Base-by-base conservation (phyloP, 805 yeast genomes). In the Yarrowia hollandica region DNA sequence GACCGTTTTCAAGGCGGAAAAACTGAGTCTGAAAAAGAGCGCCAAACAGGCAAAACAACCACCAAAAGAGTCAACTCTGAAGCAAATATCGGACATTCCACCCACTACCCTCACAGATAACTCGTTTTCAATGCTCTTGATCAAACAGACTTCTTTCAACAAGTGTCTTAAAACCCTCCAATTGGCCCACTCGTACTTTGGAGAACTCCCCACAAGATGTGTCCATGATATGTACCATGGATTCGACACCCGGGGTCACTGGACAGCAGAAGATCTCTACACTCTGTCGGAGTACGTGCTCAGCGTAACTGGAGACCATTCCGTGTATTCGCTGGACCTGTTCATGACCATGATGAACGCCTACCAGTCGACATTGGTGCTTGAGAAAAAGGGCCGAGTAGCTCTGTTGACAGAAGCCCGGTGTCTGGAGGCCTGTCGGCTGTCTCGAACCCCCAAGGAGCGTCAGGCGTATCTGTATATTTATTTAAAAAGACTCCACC, bases 381-480 rank as follows among this genome's bases (percentile, higher is more conserved):
- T 44, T 5, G 52, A 44, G 1, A 3, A 5, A 3, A 11, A 26
- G 14, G 56, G 41, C 14, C 21, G 23, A 3, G 21, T 16, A 10
- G 56, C 41, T 8, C 8, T 16, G 15, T n/a, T 14, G 5, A 2
- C 12, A 4, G 44, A 52, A 14, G 58, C 58, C 15, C 23, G 37
- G 22, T 52, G 42, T 25, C 19, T 52, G 33, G 58, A 52, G 10
- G 58, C 58, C 8, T 19, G 22, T 15, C 23, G 58, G 5, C 18
- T 52, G 21, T 44, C 58, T 2, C 23, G 18, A 19, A 14, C 44
- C 5, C 25, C 14, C 16, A 12, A 18, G 7, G 58, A 52, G 26
- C n/a, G 9, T 4, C 44, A 35, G 31, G 42, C 35, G 5, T 52
- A 35, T 19, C n/a, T 52, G 25, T 52, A 14, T 52, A 52, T 52